Evolutionary conservation across 2,329 filamentous ascomycete species (phyloP), one percentile per base, ranked within the genome.

Genomic region (Colletotrichum sp.): DNA sequence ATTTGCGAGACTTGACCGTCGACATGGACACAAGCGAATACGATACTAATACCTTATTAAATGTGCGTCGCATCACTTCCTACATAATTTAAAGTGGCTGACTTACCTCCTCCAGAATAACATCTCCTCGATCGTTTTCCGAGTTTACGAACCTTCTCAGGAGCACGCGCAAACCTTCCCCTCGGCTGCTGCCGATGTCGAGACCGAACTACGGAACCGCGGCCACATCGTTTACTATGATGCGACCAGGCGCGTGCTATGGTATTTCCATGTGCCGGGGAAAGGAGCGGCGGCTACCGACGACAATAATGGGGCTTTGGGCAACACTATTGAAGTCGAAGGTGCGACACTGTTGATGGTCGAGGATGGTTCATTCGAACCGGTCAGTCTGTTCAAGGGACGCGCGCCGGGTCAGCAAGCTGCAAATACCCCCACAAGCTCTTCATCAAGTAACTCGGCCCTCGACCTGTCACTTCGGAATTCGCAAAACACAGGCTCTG

Each of bases 1-100:
- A 32, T 67, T 71, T 26, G 72, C 75, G 66, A 65, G 57, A 67
- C 81, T 78, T 83, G 79, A 81, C 83, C 80, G 84, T 81, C 89
- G 90, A 89, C 82, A 92, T 92, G 91, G 91, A 92, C 84, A 88
- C 89, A 83, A 89, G 90, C 79, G 90, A 92, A 85, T 92, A 91
- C 84, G 90, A 91, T 81, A 92, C 91, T 82, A 92, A 92, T 85
- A 88, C 87, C 77, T 84, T 92, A 80, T 85, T 91, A 81, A 87
- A 92, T 85, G 91, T 92, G 79, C 80, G 89, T 85, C 21, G 44
- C n/a, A n/a, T 26, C 34, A 3, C 18, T 18, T 28, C 12, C 18
- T 7, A n/a, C 8, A 1, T 44, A 36, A 71, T 49, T 52, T 32
- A 16, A 8, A 59, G 60, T 18, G n/a, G 13, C 78, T 83, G 34